These are phyloP conservation scores for Apiospora kogelbergensis DNA, from an alignment of 2,329 filamentous ascomycete species.

Conservation along the genomic window DNA sequence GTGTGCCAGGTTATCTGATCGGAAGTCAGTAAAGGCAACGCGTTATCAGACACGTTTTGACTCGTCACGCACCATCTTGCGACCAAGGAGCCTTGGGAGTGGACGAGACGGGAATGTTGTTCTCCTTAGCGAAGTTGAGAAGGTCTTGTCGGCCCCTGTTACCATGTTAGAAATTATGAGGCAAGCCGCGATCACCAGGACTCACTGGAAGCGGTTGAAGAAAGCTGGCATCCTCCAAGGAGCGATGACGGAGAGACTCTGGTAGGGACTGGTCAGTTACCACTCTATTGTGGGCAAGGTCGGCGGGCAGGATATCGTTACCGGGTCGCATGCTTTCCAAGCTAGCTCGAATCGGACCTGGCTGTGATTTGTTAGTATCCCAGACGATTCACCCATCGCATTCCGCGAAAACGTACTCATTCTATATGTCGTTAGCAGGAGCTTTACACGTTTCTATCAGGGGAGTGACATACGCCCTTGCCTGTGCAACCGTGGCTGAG, in stretches of 20 bases:
- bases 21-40: slow-evolving; percentile 6
- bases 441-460: background rate
- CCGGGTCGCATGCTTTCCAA: slow-evolving; percentile 20
- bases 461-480: slow-evolving; percentile 42
- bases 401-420: slow-evolving; percentile 27
- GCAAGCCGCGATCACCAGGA: background rate
- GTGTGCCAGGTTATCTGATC: slow-evolving; percentile 68
- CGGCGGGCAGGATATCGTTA: background rate
- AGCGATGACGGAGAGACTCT: slow-evolving; percentile 55
- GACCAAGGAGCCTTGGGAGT: slow-evolving; percentile 61
- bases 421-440: slow-evolving; percentile 19
- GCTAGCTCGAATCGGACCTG: slow-evolving; percentile 39
- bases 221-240: slow-evolving; percentile 57
- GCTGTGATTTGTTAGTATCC: slow-evolving; percentile 46
- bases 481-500: slow-evolving; percentile 56
- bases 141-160: slow-evolving; percentile 66
- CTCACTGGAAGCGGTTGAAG: slow-evolving; percentile 1
- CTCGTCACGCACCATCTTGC: slow-evolving; percentile 12
- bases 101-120: slow-evolving; percentile 69
- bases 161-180: background rate
- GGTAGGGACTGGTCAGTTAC: slow-evolving; percentile 38
- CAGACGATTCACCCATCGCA: background rate
- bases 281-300: background rate
- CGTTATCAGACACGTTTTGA: background rate
- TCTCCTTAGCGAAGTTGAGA: slow-evolving; percentile 67